Percentiles rank a stretch among this genome's conserved stretches.
Conservation (phyloP, 768 basidiomycete genomes). For the Tephrocybe sp. region DNA sequence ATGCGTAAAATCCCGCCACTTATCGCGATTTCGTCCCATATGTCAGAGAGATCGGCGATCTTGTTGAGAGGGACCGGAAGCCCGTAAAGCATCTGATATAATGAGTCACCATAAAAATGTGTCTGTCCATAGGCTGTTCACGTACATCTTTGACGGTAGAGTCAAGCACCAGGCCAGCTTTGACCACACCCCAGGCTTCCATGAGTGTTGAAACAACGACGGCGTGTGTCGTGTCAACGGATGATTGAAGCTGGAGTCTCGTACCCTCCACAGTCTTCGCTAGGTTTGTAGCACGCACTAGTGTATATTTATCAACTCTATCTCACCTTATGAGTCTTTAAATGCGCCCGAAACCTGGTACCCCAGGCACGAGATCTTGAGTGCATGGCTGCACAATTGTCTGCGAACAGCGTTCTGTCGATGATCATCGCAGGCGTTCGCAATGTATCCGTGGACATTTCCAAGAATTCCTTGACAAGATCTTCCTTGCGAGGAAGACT, state of each 20-base stretch:
- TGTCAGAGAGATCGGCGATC: slow-evolving; percentile 62
- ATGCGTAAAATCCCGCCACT: slow-evolving; percentile 65
- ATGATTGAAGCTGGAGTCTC: slow-evolving; percentile 62
- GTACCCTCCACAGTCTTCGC: slow-evolving; percentile 74
- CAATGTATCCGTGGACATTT: slow-evolving; percentile 52
- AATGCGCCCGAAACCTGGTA: slow-evolving; percentile 75
- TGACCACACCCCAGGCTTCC: slow-evolving; percentile 78
- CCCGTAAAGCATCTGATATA: slow-evolving; percentile 72
- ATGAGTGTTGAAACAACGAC: slow-evolving; percentile 81
- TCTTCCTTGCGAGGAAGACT: slow-evolving; percentile 45
- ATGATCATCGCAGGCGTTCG: slow-evolving; percentile 80
- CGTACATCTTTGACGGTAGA: slow-evolving; percentile 78
- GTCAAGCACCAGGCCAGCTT: slow-evolving; percentile 66
- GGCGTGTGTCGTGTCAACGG: slow-evolving; percentile 51
- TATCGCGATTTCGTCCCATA: slow-evolving; percentile 55
- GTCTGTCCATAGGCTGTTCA: slow-evolving; percentile 5
- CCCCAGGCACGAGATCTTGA: slow-evolving; percentile 63
- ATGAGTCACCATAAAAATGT: slow-evolving; percentile 1
- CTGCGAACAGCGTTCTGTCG: slow-evolving; percentile 68
- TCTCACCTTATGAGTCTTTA: slow-evolving; percentile 80
- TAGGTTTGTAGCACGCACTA: background rate
- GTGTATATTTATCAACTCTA: background rate
- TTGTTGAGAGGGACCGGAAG: slow-evolving; percentile 73
- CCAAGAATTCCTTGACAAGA: slow-evolving; percentile 55
- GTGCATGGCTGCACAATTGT: slow-evolving; percentile 78